Evolutionary conservation across 768 basidiomycete genomes (phyloP), one percentile per base, ranked within the genome.

Genomic region (Tylopilus sp.): DNA sequence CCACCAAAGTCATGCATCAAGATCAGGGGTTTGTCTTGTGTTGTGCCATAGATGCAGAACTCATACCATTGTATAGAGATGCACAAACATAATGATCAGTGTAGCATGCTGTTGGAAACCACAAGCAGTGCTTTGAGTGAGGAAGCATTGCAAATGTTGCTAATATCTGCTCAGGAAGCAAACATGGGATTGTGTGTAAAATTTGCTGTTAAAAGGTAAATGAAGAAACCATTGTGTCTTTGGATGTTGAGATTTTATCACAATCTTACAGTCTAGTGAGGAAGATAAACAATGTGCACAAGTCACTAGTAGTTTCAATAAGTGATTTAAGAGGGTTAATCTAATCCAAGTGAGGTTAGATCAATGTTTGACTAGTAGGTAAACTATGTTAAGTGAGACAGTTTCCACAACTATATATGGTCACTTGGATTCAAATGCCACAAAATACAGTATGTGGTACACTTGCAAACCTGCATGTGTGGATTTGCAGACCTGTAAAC

Each of bases 121-220:
- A 54, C 53, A 3, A 26, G 38, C 30, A 11, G 1, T 14, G 40
- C 19, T 10, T 10, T 57, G 2, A 6, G 6, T 26, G 40, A 55
- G 2, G 34, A 47, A 36, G 19, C 38, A 3, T 34, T 55, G n/a
- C 25, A 50, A 31, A 42, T 54, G 45, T 11, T 57, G 3, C 24
- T 54, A 4, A 41, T 55, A 14, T 54, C 56, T 9, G 48, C 56
- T 4, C 48, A 57, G 34, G 36, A 50, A 16, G 34, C 33, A 25
- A 57, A 57, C 10, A 31, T 55, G 7, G n/a, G 3, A 16, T 33
- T 57, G 19, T 57, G 53, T 43, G 24, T 55, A 1, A 49, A 19
- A 37, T 54, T 36, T 57, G 52, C 56, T 34, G 21, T 54, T 10
- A 10, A 14, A 34, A 16, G 37, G 56, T 57, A 22, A 8, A 44